Base-by-base conservation (phyloP, 768 basidiomycete genomes). In the Termitomyces eurrhizus region DNA sequence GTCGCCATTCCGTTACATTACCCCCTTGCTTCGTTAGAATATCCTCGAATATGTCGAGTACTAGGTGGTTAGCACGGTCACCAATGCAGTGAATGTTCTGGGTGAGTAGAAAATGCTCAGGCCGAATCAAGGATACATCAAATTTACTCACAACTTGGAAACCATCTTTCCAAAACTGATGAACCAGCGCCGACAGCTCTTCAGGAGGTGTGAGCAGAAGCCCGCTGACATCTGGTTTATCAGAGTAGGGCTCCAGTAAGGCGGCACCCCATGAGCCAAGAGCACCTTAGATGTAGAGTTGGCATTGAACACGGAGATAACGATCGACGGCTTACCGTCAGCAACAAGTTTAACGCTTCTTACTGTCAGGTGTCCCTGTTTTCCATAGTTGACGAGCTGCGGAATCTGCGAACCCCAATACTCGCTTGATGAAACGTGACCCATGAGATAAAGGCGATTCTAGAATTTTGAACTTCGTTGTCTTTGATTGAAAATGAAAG, bases 241-340 rank as follows among this genome's bases (percentile, higher is more conserved):
- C 92, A 0, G 86, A 81, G 70, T 97, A 98, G 18, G 93, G 92
- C 52, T 88, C 81, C 6, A 92, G 74, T 58, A 98, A 79, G 0
- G 96, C 95, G 0, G 96, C 95, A 7, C 96, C 95, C 80, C 91
- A 92, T 2, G 90, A 92, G 0, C 96, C 93, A 4, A 98, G 81
- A 0, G 95, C 95, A 45, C 95, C 89, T 89, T 56, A 14, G 12
- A 55, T 5, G 29, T 21, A 7, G 33, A 21, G 41, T 55, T 2
- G 18, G 26, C 14, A n/a, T 54, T 44, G 11, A 32, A 35, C n/a
- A 32, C 5, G 12, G 14, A 44, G 9, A 58, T 33, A n/a, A 58
- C 24, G 11, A n/a, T 7, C 26, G 26, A 29, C 49, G 29, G 44
- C 72, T 35, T 61, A 85, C 90, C 95, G 68, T 98, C 95, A 0